A percentile compares a stretch with the other conserved stretches of the same genome.
Conservation (phyloP, 768 basidiomycete genomes). For the Cubamyces sp. region DNA sequence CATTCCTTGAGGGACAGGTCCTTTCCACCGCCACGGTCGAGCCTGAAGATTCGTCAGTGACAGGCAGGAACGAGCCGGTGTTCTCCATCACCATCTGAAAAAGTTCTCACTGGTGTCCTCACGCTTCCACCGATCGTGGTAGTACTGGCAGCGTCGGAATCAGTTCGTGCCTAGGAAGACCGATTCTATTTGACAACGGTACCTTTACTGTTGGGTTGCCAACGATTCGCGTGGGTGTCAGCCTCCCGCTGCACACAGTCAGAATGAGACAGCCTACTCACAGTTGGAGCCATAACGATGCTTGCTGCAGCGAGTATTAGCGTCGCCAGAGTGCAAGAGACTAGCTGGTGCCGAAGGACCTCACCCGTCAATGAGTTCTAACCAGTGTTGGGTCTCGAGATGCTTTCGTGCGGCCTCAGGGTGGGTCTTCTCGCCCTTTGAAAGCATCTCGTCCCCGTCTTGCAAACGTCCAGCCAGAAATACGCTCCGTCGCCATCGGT, state of each 20-base stretch:
- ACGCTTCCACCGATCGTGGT: constrained; percentile 61
- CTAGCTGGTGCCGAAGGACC: constrained; percentile 22
- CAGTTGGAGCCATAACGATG: constrained; percentile 67
- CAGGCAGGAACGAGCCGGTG: neutral
- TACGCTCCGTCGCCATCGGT: constrained; percentile 53
- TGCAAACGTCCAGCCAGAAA: constrained; percentile 46
- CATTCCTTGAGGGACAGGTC: constrained; percentile 59
- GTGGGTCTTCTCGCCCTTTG: constrained; percentile 34
- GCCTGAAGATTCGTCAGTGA: constrained; percentile 42
- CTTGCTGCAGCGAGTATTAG: constrained; percentile 40
- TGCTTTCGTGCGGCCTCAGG: constrained; percentile 45
- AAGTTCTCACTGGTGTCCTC: constrained; percentile 68
- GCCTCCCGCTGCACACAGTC: too few relatives aligned
- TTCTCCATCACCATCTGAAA: constrained; percentile 53
- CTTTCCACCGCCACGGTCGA: constrained; percentile 64
- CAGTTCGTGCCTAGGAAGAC: neutral
- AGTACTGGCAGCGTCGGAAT: constrained; percentile 44
- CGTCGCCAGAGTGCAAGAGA: neutral
- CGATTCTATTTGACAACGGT: neutral
- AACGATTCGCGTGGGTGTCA: too few relatives aligned
- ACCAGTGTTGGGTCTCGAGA: constrained; percentile 64
- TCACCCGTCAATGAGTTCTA: constrained; percentile 63
- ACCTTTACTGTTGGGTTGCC: constrained; percentile 45
- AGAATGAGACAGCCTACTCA: constrained; percentile 35
- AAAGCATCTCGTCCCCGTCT: constrained; percentile 48